Percentiles rank a stretch among this genome's conserved stretches.
These are phyloP conservation scores for Collybia sp. DNA, from an alignment of 768 basidiomycete genomes.

Conservation along the genomic window DNA sequence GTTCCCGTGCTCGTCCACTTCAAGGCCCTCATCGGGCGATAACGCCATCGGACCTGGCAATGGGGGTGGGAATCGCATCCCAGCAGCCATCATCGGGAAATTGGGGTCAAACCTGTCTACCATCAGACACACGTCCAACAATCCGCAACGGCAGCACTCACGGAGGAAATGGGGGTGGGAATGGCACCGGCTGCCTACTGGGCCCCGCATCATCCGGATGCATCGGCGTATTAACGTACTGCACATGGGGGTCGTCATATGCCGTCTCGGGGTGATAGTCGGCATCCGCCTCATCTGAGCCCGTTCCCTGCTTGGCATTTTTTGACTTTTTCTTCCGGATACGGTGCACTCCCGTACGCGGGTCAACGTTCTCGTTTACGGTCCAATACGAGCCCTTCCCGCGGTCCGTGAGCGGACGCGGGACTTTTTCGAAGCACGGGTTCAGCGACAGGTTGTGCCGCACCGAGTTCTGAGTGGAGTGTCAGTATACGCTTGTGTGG, in stretches of 20 bases:
- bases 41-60: conserved; percentile 52
- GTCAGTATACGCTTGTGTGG: conserved; percentile 25
- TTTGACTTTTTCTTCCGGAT: conserved; percentile 85
- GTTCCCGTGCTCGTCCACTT: conserved; percentile 74
- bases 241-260: conserved; percentile 52
- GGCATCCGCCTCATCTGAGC: conserved; percentile 56
- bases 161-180: conserved; percentile 61
- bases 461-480: conserved; percentile 68
- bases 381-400: conserved; percentile 94
- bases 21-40: conserved; percentile 58
- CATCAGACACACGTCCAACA: too few species aligned
- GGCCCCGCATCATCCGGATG: conserved; percentile 57
- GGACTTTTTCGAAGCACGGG: conserved; percentile 88
- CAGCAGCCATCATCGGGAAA: conserved; percentile 57
- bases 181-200: conserved; percentile 51
- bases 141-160: conserved; percentile 26
- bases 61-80: conserved; percentile 59
- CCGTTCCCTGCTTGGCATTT: conserved; percentile 39
- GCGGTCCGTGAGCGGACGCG: conserved; percentile 86
- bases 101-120: conserved; percentile 64
- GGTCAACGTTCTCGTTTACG: conserved; percentile 86
- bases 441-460: conserved; percentile 88
- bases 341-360: conserved; percentile 84
- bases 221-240: conserved; percentile 55
- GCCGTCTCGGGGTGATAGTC: conserved; percentile 57